Evolutionary conservation across 1,284 basidiomycete species (phyloP), one percentile per base, ranked within the genome.

Genomic region (Pseudozyma thailandica): DNA sequence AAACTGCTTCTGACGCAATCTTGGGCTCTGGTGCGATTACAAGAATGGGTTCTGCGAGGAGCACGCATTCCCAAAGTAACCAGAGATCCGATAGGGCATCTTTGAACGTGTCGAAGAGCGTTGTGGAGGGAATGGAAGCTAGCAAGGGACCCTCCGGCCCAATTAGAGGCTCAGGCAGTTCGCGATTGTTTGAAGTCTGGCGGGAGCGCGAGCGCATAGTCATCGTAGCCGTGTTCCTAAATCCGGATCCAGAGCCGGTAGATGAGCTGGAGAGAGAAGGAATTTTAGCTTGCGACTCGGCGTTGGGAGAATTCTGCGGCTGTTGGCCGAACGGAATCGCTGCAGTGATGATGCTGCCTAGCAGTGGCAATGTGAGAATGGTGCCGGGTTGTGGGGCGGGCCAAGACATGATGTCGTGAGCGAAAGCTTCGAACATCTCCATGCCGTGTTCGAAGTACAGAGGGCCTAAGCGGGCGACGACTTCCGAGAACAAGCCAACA

Each of bases 21-120:
- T 78, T 94, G 89, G 64, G 80, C 56, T 93, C 93, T 0, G 88
- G 84, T 2, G 90, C 92, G 69, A 92, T 94, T 18, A 98, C 86
- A 5, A 98, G 84, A 8, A 98, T 87, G 0, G 94, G 94, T 94
- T 80, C 76, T 18, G 78, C 80, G n/a, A 95, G 81, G 50, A 93
- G 85, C 16, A 95, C 81, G 50, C 90, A 89, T 1, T 90, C 87
- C 75, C 90, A 89, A 68, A 95, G 91, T 0, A 92, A 86, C 20
- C 87, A 84, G 16, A 96, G 80, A 1, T 91, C 90, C 0, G 91
- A 87, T 1, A 90, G 88, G 4, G 86, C 82, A 6, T 75, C 78
- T 39, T 70, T 72, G 57, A 83, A 77, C 6, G 78, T 72, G 12
- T 72, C 71, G 38, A 77, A 65, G 16, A 83, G 64, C 15, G 75